Evolutionary conservation across 768 basidiomycete genomes (phyloP).

Genomic region (Strobilomyces echinocephalus): DNA sequence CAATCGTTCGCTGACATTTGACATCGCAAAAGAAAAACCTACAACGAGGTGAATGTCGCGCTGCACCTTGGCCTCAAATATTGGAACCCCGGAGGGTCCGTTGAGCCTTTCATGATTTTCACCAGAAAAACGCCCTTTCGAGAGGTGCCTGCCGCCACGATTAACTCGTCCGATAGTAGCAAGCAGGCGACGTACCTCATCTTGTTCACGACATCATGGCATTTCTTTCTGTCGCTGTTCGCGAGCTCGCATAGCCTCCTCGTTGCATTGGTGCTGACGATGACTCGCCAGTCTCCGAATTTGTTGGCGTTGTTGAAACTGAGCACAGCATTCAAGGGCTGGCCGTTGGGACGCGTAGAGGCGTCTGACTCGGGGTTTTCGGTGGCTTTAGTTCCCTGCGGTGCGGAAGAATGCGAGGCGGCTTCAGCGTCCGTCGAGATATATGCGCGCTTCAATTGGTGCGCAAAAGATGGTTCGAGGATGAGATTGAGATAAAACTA

Average conservation of each 20-base stretch:
- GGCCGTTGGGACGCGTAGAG: conserved; percentile 42
- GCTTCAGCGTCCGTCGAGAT: background rate
- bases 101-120: conserved; percentile 63
- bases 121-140: conserved; percentile 62
- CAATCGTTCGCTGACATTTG: background rate
- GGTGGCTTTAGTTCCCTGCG: background rate
- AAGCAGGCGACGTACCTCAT: conserved; percentile 45
- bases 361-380: conserved; percentile 9
- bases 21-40: conserved; percentile 12
- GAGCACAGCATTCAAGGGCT: conserved; percentile 56
- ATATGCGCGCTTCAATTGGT: conserved; percentile 10
- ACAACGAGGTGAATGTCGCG: conserved; percentile 48
- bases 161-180: background rate
- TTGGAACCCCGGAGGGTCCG: conserved; percentile 44
- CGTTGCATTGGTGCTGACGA: conserved; percentile 49
- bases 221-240: conserved; percentile 41
- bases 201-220: conserved; percentile 59
- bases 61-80: conserved; percentile 69
- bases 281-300: conserved; percentile 62
- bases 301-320: conserved; percentile 55
- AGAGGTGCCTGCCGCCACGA: conserved; percentile 49
- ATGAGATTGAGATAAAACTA: conserved; percentile 28
- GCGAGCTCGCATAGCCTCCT: conserved; percentile 45
- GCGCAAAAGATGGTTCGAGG: conserved; percentile 9
- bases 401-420: background rate